phyloP scores from a whole-genome alignment of 768 basidiomycete genomes.

The Leccinum longicurvipes region DNA sequence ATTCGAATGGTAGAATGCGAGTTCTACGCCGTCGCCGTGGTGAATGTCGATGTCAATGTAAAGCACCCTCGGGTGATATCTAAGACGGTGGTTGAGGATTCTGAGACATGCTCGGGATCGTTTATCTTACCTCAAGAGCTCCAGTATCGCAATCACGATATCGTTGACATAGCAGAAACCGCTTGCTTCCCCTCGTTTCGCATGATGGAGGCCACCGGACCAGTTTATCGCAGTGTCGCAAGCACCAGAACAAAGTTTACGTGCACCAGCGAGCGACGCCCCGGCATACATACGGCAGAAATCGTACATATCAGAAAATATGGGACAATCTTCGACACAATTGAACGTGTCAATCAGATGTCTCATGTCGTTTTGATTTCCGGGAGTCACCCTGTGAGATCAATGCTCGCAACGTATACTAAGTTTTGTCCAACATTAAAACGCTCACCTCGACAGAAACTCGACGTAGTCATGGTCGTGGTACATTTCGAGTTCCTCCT shows the following conservation, averaged over 20 bases:
- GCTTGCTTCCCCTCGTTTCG: conserved; percentile 95
- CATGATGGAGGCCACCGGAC: conserved; percentile 98
- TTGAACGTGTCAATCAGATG: conserved; percentile 84
- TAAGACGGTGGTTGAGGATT: conserved; percentile 29
- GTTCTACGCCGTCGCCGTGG: conserved; percentile 97
- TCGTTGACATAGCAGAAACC: conserved; percentile 99
- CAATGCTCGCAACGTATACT: neutral
- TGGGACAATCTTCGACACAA: conserved; percentile 95
- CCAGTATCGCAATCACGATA: conserved; percentile 90
- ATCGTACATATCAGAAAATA: conserved; percentile 92
- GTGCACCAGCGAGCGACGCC: conserved; percentile 84
- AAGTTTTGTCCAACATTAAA: neutral
- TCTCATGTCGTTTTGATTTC: conserved; percentile 64
- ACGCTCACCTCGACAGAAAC: conserved; percentile 79
- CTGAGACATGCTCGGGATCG: neutral
- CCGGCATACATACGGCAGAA: conserved; percentile 95
- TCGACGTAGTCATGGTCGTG: conserved; percentile 96
- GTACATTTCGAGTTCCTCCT: conserved; percentile 84
- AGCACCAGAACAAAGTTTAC: conserved; percentile 77
- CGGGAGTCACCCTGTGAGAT: conserved; percentile 74
- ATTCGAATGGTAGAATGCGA: conserved; percentile 96
- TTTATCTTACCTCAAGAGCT: conserved; percentile 69
- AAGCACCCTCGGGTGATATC: conserved; percentile 89
- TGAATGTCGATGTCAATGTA: conserved; percentile 99
- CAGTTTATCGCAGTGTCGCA: conserved; percentile 99